Evolutionary conservation across 441 rosid genomes (phyloP).

Genomic region (Hura crepitans): DNA sequence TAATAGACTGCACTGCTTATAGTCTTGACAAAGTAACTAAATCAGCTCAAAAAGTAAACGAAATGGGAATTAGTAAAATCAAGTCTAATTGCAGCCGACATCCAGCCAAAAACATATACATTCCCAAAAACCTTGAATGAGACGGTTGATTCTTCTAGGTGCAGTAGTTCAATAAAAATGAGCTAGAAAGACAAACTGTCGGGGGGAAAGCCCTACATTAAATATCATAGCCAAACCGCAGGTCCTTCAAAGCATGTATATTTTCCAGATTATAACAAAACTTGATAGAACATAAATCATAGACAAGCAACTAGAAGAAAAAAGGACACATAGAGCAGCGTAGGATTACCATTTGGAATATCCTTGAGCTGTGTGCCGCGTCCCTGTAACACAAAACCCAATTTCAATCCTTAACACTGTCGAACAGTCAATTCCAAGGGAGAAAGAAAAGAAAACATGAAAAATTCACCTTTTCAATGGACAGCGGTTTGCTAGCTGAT

Average conservation of each 20-base stretch:
- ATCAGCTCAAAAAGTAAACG: neutral
- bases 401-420: neutral
- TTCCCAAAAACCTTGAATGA: too few species aligned
- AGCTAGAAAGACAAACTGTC: neutral
- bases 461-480: constrained; percentile 61
- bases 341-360: constrained; percentile 74
- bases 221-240: neutral
- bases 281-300: neutral
- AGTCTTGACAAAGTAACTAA: neutral
- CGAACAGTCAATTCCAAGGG: neutral
- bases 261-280: neutral
- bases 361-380: constrained; percentile 82
- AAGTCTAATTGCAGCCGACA: too few species aligned
- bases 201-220: neutral
- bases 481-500: constrained; percentile 53
- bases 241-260: neutral
- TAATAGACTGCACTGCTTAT: neutral
- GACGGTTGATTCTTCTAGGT: neutral
- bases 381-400: constrained; percentile 46
- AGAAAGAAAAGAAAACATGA: neutral
- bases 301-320: neutral
- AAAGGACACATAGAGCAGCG: neutral
- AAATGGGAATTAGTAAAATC: neutral
- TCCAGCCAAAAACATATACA: neutral
- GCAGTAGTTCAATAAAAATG: neutral